Evolutionary conservation across 495 filamentous ascomycete species (phyloP).

Genomic region (Podospora pseudocomata): DNA sequence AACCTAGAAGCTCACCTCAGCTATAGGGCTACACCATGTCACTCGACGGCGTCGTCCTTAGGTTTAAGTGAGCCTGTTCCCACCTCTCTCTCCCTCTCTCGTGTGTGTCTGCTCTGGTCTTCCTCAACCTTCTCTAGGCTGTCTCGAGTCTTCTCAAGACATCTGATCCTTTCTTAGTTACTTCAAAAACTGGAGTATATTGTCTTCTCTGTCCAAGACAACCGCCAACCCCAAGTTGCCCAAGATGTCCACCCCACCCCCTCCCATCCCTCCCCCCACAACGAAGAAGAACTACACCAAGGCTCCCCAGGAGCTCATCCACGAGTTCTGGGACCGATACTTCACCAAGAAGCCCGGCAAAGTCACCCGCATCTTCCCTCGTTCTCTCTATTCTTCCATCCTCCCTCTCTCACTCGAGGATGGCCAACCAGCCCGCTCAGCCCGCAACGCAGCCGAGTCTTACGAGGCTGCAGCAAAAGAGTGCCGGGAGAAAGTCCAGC

Average conservation of each 20-base stretch:
- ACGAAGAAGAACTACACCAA: slow-evolving; percentile 52
- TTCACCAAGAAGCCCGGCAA: slow-evolving; percentile 59
- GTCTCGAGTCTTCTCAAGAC: slow-evolving; percentile 21
- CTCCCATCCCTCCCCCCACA: slow-evolving; percentile 61
- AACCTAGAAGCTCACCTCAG: background rate
- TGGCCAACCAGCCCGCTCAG: slow-evolving; percentile 18
- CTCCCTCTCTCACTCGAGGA: slow-evolving; percentile 23
- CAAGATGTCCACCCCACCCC: slow-evolving; percentile 62
- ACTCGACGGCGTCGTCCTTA: slow-evolving; percentile 8
- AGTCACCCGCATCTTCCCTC: slow-evolving; percentile 28
- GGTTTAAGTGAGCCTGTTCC: slow-evolving; percentile 6
- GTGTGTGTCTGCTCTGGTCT: slow-evolving; percentile 39
- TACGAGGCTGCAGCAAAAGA: slow-evolving; percentile 62
- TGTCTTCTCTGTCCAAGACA: background rate
- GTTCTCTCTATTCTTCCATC: slow-evolving; percentile 17
- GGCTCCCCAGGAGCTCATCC: slow-evolving; percentile 65
- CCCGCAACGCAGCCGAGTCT: slow-evolving; percentile 39
- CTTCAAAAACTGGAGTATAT: background rate
- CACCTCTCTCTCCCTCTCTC: slow-evolving; percentile 7
- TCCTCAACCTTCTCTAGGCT: slow-evolving; percentile 42
- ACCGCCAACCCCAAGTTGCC: slow-evolving; percentile 32
- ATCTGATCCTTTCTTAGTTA: slow-evolving; percentile 19
- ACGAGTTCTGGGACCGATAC: slow-evolving; percentile 78
- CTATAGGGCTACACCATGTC: background rate
- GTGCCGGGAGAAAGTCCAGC: slow-evolving; percentile 62